Evolutionary conservation across 331 rosid species (phyloP).

Genomic region (Cucumis variabilis): DNA sequence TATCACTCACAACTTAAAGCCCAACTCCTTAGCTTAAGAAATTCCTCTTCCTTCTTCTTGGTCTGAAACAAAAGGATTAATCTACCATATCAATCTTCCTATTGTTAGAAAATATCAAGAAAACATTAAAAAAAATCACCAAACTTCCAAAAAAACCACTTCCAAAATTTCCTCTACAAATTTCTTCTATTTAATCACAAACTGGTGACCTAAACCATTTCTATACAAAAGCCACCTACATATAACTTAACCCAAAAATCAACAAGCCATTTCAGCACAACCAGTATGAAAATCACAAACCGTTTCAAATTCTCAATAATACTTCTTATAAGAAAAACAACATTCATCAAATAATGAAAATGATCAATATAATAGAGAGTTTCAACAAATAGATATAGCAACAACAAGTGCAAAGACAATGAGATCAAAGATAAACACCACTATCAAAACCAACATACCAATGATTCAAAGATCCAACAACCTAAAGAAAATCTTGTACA

Average conservation of each 20-base stretch:
- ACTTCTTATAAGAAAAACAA: not conserved
- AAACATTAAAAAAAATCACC: too few species aligned
- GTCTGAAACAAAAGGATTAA: too few species aligned
- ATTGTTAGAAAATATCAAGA: too few species aligned
- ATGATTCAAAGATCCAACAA: conserved; percentile 34
- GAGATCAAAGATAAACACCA: conserved; percentile 74
- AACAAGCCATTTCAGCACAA: not conserved
- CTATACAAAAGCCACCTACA: not conserved
- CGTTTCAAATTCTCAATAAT: not conserved
- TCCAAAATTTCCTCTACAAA: not conserved
- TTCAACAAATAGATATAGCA: conserved; percentile 32
- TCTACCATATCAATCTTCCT: too few species aligned
- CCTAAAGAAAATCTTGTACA: not conserved
- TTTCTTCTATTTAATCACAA: not conserved
- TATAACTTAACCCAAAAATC: not conserved
- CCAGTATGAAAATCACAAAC: conserved; percentile 1
- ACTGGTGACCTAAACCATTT: not conserved
- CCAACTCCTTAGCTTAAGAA: too few species aligned
- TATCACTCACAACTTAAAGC: too few species aligned
- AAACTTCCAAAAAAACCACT: too few species aligned
- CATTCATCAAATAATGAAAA: not conserved
- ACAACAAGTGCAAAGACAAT: conserved; percentile 83
- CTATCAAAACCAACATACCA: conserved; percentile 65
- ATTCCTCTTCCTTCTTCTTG: too few species aligned
- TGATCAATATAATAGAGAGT: not conserved